Evolutionary conservation across 345 rosid genomes (phyloP).

Genomic region (Ailanthus altissimus): DNA sequence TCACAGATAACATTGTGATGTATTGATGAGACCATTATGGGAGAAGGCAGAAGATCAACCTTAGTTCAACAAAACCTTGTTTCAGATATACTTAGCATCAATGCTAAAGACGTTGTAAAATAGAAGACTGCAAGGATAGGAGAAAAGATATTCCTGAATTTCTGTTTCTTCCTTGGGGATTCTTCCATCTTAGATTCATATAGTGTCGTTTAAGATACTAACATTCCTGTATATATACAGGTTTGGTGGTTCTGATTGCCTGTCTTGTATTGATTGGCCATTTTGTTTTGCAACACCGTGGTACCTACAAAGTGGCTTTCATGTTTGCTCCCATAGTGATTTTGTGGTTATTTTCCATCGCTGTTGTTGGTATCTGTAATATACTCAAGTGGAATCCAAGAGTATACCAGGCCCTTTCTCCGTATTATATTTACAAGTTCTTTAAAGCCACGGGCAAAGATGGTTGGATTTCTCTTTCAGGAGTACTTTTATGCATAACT

Average conservation of each 20-base stretch:
- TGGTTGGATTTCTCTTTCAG: conserved; percentile 89
- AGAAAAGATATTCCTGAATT: not conserved
- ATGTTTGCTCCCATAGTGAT: conserved; percentile 76
- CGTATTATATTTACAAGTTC: conserved; percentile 66
- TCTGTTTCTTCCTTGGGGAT: conserved; percentile 6
- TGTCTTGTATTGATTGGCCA: conserved; percentile 73
- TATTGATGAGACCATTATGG: not conserved
- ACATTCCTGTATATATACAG: conserved; percentile 38
- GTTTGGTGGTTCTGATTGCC: conserved; percentile 67
- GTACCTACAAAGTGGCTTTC: conserved; percentile 72
- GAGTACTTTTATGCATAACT: conserved; percentile 74
- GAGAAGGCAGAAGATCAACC: not conserved
- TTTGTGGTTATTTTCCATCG: conserved; percentile 73
- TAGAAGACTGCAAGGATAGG: not conserved
- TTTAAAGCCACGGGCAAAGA: conserved; percentile 67
- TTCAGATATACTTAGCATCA: conserved; percentile 1
- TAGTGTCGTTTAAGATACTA: conserved; percentile 23
- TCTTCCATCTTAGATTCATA: not conserved
- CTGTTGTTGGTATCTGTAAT: conserved; percentile 70
- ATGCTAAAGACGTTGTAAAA: not conserved
- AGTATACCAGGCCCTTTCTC: conserved; percentile 78
- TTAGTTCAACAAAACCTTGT: not conserved
- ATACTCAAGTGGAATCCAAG: conserved; percentile 80
- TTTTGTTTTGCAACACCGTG: conserved; percentile 87
- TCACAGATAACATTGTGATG: not conserved